Evolutionary conservation across 1,284 basidiomycete genomes (phyloP), one percentile per base, ranked within the genome.

Genomic region (Volvariella surrecta): DNA sequence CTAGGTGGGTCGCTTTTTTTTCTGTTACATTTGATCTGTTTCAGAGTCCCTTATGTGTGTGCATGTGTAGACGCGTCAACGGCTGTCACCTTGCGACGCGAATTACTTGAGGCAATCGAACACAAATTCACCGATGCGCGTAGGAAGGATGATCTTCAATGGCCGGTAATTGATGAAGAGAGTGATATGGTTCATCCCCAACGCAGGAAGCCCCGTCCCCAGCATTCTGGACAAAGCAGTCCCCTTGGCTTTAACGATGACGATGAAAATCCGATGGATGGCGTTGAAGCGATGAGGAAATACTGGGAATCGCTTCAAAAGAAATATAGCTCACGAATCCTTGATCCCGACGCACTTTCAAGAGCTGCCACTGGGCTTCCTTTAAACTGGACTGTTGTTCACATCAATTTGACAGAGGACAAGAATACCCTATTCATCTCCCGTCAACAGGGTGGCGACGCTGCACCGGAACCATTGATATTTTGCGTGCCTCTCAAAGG

Each of bases 401-500:
- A 84, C 48, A 80, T 99, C 51, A 85, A 74, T 48, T 70, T 97
- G 40, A 85, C 88, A 0, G 76, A 85, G 4, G 91, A 96, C 55
- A 79, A 79, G 50, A 82, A 77, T 51, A 87, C 86, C 3, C 72
- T 99, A 57, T 83, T 98, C 49, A 63, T 97, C 37, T 83, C 89
- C 1, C 82, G 93, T 10, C 84, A 93, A 52, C 73, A 82, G 31
- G 70, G 76, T 2, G 68, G 71, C 2, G 62, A 65, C 4, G 65
- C 73, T 2, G 42, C 53, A 11, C 50, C 48, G 22, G 52, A 59
- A 13, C 87, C 90, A 0, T 64, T 96, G 20, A 71, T 95, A 9
- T 92, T 97, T 61, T 89, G 86, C 50, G 69, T 99, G 3, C 95
- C 96, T 0, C 68, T 99, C 20, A 85, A 89, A 50, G 86, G 86